phyloP scores from a whole-genome alignment of 768 basidiomycete species.

The Amanita rubescens region DNA sequence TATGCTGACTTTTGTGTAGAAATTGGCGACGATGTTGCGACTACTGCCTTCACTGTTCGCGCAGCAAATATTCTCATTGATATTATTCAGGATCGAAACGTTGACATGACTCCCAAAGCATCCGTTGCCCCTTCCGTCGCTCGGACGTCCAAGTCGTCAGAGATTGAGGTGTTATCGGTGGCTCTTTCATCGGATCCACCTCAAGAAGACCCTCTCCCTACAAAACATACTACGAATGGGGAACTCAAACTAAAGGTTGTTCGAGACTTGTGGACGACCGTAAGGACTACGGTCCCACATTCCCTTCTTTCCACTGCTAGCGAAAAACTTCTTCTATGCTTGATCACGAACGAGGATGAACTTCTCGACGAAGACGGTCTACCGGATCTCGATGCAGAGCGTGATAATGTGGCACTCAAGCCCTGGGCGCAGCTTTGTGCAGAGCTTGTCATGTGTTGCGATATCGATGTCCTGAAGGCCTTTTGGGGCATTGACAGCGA shows the following conservation, averaged over 20 bases:
- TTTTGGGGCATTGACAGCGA: constrained; percentile 43
- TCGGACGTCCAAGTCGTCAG: constrained; percentile 13
- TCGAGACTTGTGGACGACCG: constrained; percentile 48
- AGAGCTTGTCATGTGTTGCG: constrained; percentile 43
- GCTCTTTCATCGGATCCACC: constrained; percentile 21
- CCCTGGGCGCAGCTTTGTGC: constrained; percentile 59
- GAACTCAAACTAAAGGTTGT: constrained; percentile 53
- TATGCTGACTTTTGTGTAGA: constrained; percentile 24
- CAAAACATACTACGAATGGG: constrained; percentile 17
- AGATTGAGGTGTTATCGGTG: neutral
- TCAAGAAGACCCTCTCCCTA: neutral
- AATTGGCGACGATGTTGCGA: constrained; percentile 31
- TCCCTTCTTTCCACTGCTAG: constrained; percentile 35
- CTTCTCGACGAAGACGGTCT: constrained; percentile 35
- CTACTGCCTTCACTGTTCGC: constrained; percentile 30
- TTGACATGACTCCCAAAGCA: constrained; percentile 32
- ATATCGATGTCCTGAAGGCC: constrained; percentile 34
- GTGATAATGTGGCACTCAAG: constrained; percentile 28
- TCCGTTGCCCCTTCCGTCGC: constrained; percentile 4
- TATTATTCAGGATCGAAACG: constrained; percentile 38
- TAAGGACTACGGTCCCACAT: constrained; percentile 35
- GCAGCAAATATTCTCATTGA: constrained; percentile 38
- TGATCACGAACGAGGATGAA: constrained; percentile 41
- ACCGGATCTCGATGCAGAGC: neutral
- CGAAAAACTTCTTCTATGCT: constrained; percentile 37